Percentiles rank a stretch among this genome's conserved stretches.
Conservation (phyloP, 257 asterid species). For the Scutellaria minor region DNA sequence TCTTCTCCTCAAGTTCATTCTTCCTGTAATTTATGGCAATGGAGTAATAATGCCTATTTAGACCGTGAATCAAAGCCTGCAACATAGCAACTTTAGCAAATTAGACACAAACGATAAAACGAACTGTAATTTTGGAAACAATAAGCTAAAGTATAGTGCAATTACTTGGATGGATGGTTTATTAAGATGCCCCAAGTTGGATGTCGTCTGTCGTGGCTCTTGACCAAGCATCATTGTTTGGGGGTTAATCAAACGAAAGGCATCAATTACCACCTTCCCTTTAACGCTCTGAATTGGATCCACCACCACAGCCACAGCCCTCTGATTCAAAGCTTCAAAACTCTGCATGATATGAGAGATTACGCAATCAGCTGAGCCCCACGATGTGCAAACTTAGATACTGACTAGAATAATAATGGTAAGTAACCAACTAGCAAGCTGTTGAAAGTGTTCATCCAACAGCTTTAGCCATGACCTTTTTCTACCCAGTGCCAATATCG, state of each 20-base stretch:
- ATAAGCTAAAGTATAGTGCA: constrained; percentile 3
- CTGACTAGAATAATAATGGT: constrained; percentile 1
- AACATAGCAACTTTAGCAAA: constrained; percentile 28
- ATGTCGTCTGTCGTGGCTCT: constrained; percentile 95
- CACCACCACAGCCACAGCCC: constrained; percentile 91
- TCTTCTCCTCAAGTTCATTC: constrained; percentile 92
- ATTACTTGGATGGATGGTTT: constrained; percentile 84
- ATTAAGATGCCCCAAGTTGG: constrained; percentile 83
- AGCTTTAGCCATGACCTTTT: not conserved
- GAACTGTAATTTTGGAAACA: not conserved
- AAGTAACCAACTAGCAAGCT: constrained; percentile 7
- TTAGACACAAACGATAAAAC: constrained; percentile 14
- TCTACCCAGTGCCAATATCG: not conserved
- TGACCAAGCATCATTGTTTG: constrained; percentile 98
- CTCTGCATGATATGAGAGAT: constrained; percentile 53
- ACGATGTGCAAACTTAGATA: not conserved
- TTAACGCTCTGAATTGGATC: constrained; percentile 92
- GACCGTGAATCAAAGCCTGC: constrained; percentile 85
- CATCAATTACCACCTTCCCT: constrained; percentile 88
- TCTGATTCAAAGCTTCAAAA: constrained; percentile 89
- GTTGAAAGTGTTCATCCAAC: not conserved
- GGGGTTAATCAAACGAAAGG: constrained; percentile 83
- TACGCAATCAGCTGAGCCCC: not conserved
- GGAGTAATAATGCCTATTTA: constrained; percentile 87
- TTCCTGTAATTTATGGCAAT: constrained; percentile 88